phyloP scores from a whole-genome alignment of 2,329 filamentous ascomycete species.

The Pseudogymnoascus sp. region DNA sequence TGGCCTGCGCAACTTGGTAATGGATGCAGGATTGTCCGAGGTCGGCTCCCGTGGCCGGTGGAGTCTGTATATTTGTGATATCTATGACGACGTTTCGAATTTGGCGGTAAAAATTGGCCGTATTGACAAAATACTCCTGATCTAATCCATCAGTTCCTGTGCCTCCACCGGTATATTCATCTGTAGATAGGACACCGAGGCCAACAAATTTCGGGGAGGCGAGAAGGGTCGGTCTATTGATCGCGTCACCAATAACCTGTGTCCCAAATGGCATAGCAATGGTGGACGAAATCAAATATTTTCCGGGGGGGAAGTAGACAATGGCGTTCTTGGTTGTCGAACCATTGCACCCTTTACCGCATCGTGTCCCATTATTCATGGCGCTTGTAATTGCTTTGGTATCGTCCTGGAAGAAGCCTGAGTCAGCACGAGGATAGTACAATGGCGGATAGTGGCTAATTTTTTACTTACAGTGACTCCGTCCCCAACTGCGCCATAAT shows the following conservation, averaged over 20 bases:
- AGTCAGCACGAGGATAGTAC: not conserved
- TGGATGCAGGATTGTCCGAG: slow-evolving; percentile 39
- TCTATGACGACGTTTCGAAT: slow-evolving; percentile 58
- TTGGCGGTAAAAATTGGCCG: slow-evolving; percentile 49
- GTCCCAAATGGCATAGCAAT: slow-evolving; percentile 38
- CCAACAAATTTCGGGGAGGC: no score
- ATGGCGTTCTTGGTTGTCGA: slow-evolving; percentile 69
- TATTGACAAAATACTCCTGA: not conserved
- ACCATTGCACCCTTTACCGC: slow-evolving; percentile 60
- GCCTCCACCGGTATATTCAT: not conserved
- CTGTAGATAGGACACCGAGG: no score
- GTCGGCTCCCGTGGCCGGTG: no score
- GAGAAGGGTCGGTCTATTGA: no score
- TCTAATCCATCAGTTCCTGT: no score
- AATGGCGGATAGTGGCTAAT: not conserved
- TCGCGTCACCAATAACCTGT: no score
- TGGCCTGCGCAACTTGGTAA: slow-evolving; percentile 46
- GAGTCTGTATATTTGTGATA: no score
- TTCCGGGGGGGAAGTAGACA: slow-evolving; percentile 82
- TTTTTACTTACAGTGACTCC: slow-evolving; percentile 12
- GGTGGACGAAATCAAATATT: slow-evolving; percentile 73
- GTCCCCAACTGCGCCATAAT: slow-evolving; percentile 17
- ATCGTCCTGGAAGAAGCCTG: slow-evolving; percentile 11
- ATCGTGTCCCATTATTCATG: not conserved
- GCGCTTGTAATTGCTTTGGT: slow-evolving; percentile 11